Evolutionary conservation across 129 eudicot genomes (phyloP).

Genomic region (Chrysanthemum lavandulifolium): DNA sequence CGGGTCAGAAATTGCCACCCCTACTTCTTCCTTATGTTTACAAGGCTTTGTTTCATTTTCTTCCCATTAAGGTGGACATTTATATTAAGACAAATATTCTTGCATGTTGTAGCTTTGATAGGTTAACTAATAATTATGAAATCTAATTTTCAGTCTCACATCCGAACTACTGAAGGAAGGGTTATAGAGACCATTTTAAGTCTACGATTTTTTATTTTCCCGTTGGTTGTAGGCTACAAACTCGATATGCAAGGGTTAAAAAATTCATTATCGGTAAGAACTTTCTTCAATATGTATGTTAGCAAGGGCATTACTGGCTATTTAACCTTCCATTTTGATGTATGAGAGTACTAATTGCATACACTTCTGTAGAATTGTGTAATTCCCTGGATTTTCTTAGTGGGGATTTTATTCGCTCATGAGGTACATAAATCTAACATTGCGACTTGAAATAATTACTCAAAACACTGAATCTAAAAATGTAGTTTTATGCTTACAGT

Average conservation of each 20-base stretch:
- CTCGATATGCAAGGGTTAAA: constrained; percentile 57
- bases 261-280: constrained; percentile 67
- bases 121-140: neutral
- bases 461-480: too few species aligned
- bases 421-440: too few species aligned
- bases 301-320: neutral
- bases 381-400: constrained; percentile 73
- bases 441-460: too few species aligned
- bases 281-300: neutral
- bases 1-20: too few species aligned
- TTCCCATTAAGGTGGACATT: too few species aligned
- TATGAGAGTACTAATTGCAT: neutral
- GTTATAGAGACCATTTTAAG: constrained; percentile 86
- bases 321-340: neutral
- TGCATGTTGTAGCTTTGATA: neutral
- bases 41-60: too few species aligned
- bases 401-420: constrained; percentile 52
- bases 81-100: too few species aligned
- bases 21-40: too few species aligned
- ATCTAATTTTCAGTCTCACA: constrained; percentile 71
- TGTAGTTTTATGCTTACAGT: too few species aligned
- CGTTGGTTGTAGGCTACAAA: constrained; percentile 83
- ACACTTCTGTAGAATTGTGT: constrained; percentile 61
- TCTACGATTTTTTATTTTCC: constrained; percentile 88
- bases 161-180: constrained; percentile 70